These are phyloP conservation scores for Primulina eburnea DNA, from an alignment of 257 asterid genomes.

Conservation along the genomic window DNA sequence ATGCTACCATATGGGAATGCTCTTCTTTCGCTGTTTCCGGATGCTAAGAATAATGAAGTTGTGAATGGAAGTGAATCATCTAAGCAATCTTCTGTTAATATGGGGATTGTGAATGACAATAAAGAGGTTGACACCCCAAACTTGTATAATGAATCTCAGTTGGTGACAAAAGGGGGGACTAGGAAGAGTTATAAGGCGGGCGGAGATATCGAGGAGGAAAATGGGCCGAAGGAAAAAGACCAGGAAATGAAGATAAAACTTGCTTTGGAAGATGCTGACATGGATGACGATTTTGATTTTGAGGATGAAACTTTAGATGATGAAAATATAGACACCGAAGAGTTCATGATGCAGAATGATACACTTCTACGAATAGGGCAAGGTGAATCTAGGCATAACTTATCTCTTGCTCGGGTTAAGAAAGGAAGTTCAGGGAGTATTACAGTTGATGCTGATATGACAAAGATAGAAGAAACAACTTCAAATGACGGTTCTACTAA, in stretches of 20 bases:
- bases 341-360: constrained; percentile 27
- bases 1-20: constrained; percentile 77
- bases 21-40: constrained; percentile 52
- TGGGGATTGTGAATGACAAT: constrained; percentile 24
- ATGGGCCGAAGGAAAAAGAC: constrained; percentile 22
- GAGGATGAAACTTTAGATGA: constrained; percentile 58
- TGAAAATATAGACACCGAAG: constrained; percentile 34
- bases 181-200: constrained; percentile 6
- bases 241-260: constrained; percentile 23
- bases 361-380: constrained; percentile 11
- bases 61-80: constrained; percentile 24
- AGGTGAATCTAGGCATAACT: constrained; percentile 21
- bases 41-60: constrained; percentile 17
- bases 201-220: constrained; percentile 20
- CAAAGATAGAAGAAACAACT: constrained; percentile 6
- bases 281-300: constrained; percentile 54
- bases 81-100: constrained; percentile 24
- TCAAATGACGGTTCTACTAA: constrained; percentile 1
- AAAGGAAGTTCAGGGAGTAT: constrained; percentile 28
- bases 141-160: constrained; percentile 30
- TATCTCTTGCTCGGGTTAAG: constrained; percentile 29
- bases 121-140: constrained; percentile 20
- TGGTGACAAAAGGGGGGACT: constrained; percentile 33
- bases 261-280: constrained; percentile 30
- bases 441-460: constrained; percentile 13